Evolutionary conservation across 106 monocot species (phyloP), one percentile per base, ranked within the genome.

Genomic region (Agapanthus africanus): DNA sequence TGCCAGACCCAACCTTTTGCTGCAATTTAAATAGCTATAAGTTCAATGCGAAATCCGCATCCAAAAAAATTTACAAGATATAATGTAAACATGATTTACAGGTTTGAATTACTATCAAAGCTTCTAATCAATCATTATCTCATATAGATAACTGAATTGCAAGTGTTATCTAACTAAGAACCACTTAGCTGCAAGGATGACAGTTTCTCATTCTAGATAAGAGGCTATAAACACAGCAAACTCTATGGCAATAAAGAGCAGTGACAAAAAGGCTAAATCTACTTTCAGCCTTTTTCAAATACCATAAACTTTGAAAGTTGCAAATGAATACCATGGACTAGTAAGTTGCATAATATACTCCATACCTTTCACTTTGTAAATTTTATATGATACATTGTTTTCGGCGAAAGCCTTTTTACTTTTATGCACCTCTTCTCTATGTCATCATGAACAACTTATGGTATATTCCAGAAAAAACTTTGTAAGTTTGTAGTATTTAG

Each of bases 1-100:
- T 51, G 40, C 35, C 74, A 40, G 82, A 78, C 9, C 91, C 88
- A 19, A 80, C 86, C 70, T 28, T 83, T 77, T 88, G 88, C 95
- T 95, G 83, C 26, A 78, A 74, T 54, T 71, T 52, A 68, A 28
- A 5, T 49, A 10, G 0, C 28, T 22, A 27, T 47, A 34, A 35
- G 16, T 63, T 46, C 13, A 56, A 74, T 66, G 44, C 19, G 33
- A 66, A 66, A 62, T 23, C 11, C n/a, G 22, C 14, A 28, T 56
- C 67, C 63, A 56, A 70, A n/a, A 9, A 39, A 64, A 41, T 23
- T 25, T 33, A 26, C 49, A 69, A 51, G 7, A 40, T 8, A 27
- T 37, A 65, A 61, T 27, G 28, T 25, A 56, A 61, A 61, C 35
- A 34, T 32, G 35, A 61, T 6, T n/a, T 54, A 27, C 0, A 61